Percentiles rank a stretch among this genome's conserved stretches.
Evolutionary conservation across 345 rosid species (phyloP).

Genomic region (Citrus trifoliata): DNA sequence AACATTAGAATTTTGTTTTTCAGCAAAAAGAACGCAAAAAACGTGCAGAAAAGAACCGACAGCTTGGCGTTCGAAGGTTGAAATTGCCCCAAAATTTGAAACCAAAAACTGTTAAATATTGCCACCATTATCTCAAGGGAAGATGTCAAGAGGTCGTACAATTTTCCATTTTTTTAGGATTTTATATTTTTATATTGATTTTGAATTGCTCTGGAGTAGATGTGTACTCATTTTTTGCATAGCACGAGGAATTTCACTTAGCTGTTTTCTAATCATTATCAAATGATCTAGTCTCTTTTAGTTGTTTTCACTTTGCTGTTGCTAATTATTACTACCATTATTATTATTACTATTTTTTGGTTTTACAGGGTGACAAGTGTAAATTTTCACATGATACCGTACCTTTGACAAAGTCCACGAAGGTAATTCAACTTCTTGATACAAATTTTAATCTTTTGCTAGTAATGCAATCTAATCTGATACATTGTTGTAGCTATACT

Average conservation of each 20-base stretch:
- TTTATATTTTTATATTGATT: background rate
- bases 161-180: background rate
- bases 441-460: background rate
- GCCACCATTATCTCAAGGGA: conserved; percentile 77
- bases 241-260: background rate
- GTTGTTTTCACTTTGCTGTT: background rate
- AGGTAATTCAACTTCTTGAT: conserved; percentile 10
- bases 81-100: conserved; percentile 61
- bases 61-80: conserved; percentile 82
- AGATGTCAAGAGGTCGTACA: conserved; percentile 72
- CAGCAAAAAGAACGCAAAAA: conserved; percentile 60
- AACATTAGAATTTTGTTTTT: conserved; percentile 19
- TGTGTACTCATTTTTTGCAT: background rate
- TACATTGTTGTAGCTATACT: background rate
- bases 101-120: conserved; percentile 51
- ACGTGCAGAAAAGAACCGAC: conserved; percentile 67
- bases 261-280: background rate
- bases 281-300: background rate
- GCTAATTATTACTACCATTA: background rate
- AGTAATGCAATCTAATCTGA: background rate
- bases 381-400: conserved; percentile 78
- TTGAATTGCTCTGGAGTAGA: background rate
- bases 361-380: conserved; percentile 73
- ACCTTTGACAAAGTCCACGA: conserved; percentile 80
- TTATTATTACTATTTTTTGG: background rate